Evolutionary conservation across 1,139 yeast species (phyloP).

Genomic region (Pichia sp.): DNA sequence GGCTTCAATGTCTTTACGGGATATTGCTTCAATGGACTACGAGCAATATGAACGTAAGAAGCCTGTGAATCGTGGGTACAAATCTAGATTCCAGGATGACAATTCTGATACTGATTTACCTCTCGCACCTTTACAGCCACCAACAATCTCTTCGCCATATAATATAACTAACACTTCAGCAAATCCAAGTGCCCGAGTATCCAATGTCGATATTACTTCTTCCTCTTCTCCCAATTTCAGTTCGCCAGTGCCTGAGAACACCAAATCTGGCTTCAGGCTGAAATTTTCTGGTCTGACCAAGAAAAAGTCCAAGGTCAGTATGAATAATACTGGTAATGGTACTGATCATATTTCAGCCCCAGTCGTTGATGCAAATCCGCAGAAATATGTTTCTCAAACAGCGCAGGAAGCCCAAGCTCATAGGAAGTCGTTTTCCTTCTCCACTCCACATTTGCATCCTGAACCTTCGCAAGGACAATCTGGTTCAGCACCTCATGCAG

Average conservation of each 20-base stretch:
- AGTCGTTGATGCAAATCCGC: neutral
- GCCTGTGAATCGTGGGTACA: slow-evolving; percentile 21
- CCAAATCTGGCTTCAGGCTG: slow-evolving; percentile 11
- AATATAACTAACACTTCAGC: neutral
- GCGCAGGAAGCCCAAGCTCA: neutral
- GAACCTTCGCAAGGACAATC: neutral
- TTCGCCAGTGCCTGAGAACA: neutral
- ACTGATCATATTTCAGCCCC: neutral
- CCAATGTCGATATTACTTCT: neutral
- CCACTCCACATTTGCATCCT: neutral
- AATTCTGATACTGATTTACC: slow-evolving; percentile 42
- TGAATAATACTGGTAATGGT: neutral
- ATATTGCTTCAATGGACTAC: slow-evolving; percentile 13
- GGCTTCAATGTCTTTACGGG: slow-evolving; percentile 24
- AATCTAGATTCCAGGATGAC: slow-evolving; percentile 55
- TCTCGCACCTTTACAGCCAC: slow-evolving; percentile 17
- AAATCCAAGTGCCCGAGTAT: neutral
- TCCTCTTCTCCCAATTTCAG: neutral
- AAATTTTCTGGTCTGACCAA: slow-evolving; percentile 3
- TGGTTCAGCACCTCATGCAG: slow-evolving; percentile 4
- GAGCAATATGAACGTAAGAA: slow-evolving; percentile 14
- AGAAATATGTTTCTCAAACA: neutral
- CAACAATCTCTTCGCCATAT: slow-evolving; percentile 6
- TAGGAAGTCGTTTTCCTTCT: neutral
- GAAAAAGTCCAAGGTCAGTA: slow-evolving; percentile 6